These are phyloP conservation scores for Helicocarpus griseus DNA, from an alignment of 2,329 filamentous ascomycete species.

Conservation along the genomic window DNA sequence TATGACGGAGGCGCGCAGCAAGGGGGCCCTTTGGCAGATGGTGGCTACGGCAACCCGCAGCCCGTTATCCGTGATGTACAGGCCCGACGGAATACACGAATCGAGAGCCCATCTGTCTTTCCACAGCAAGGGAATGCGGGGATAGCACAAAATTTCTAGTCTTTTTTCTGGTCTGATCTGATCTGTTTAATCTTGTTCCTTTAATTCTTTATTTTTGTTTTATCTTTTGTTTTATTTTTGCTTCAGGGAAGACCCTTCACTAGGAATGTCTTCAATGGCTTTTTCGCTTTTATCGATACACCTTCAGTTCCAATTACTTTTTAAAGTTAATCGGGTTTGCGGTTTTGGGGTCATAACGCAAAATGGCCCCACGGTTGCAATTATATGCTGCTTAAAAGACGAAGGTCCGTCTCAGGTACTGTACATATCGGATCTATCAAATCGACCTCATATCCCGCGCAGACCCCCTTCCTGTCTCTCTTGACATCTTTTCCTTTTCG, in stretches of 20 bases:
- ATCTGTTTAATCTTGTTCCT: neutral
- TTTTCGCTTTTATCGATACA: neutral
- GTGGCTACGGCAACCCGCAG: conserved; percentile 46
- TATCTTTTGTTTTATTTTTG: neutral
- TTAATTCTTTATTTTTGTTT: neutral
- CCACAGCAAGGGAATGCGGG: conserved; percentile 84
- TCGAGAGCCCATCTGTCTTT: conserved; percentile 81
- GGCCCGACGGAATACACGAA: conserved; percentile 84
- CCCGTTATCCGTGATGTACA: conserved; percentile 90
- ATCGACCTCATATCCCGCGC: no score
- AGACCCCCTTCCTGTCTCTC: no score
- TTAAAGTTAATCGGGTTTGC: no score
- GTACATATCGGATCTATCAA: no score
- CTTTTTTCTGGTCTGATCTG: neutral
- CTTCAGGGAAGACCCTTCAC: neutral
- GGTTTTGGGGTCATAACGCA: no score
- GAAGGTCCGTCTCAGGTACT: no score
- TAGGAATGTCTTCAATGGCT: neutral
- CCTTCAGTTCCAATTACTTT: no score
- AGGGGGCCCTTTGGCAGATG: conserved; percentile 45
- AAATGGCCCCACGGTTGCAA: no score
- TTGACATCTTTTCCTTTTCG: no score
- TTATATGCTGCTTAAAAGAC: no score
- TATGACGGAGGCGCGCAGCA: conserved; percentile 37
- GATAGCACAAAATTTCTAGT: conserved; percentile 91